phyloP scores from a whole-genome alignment of 768 basidiomycete species.

The Hygrocybe punicea region DNA sequence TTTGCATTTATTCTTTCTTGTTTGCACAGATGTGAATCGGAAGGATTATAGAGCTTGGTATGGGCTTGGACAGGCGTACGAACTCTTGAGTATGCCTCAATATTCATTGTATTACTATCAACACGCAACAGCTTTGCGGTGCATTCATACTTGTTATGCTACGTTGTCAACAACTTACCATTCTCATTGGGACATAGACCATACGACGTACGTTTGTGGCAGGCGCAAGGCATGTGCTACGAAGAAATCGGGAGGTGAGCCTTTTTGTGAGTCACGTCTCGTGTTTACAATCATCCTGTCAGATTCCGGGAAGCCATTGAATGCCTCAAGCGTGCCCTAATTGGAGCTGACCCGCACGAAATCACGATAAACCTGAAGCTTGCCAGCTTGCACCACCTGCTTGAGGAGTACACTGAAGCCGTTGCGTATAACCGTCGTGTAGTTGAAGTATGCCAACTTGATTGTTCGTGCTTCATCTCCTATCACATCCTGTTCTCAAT shows the following conservation, averaged over 20 bases:
- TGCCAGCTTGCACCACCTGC: slow-evolving; percentile 63
- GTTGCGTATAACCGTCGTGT: slow-evolving; percentile 79
- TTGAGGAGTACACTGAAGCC: slow-evolving; percentile 66
- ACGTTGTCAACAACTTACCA: slow-evolving; percentile 1
- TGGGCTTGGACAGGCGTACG: slow-evolving; percentile 96
- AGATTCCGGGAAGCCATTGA: slow-evolving; percentile 88
- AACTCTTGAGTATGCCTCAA: slow-evolving; percentile 93
- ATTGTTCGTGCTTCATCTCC: slow-evolving; percentile 43
- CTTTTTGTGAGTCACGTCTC: not conserved
- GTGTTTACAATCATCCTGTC: slow-evolving; percentile 1
- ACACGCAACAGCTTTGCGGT: slow-evolving; percentile 90
- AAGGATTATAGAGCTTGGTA: slow-evolving; percentile 99
- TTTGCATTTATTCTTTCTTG: slow-evolving; percentile 1
- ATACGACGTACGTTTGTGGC: slow-evolving; percentile 95
- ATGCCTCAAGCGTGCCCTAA: slow-evolving; percentile 85
- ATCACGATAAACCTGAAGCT: slow-evolving; percentile 69
- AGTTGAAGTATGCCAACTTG: slow-evolving; percentile 65
- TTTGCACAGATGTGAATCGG: slow-evolving; percentile 83
- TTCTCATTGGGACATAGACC: slow-evolving; percentile 50
- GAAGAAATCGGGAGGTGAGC: slow-evolving; percentile 82
- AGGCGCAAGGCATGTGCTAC: slow-evolving; percentile 90
- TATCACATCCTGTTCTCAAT: slow-evolving; percentile 12
- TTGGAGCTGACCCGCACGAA: slow-evolving; percentile 74
- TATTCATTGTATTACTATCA: slow-evolving; percentile 97
- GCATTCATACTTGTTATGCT: slow-evolving; percentile 13